A percentile compares a stretch with the other conserved stretches of the same genome.
Evolutionary conservation across 495 filamentous ascomycete species (phyloP).

Genomic region (Xylaria venustula): DNA sequence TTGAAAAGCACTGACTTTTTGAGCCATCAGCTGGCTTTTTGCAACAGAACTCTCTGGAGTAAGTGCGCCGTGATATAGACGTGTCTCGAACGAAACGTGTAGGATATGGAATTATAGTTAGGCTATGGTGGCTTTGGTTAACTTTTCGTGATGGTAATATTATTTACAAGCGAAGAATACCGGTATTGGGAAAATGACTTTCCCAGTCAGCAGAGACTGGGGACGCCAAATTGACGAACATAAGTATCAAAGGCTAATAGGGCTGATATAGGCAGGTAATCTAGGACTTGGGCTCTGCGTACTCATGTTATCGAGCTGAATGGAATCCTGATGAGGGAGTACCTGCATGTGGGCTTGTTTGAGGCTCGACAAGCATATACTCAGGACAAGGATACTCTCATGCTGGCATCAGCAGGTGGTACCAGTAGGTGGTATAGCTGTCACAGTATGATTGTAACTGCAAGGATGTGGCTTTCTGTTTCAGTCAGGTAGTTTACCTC

Average conservation of each 20-base stretch:
- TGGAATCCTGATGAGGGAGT: background rate
- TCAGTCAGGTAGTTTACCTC: background rate
- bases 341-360: constrained; percentile 7
- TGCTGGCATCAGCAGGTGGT: background rate
- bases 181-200: background rate
- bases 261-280: too few species aligned
- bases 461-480: constrained; percentile 1
- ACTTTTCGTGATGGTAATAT: background rate
- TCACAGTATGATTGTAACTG: background rate
- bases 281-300: background rate
- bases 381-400: background rate
- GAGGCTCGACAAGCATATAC: background rate
- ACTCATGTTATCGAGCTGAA: background rate
- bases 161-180: background rate
- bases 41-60: background rate
- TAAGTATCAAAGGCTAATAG: background rate
- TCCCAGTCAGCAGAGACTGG: background rate
- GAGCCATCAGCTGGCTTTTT: constrained; percentile 1
- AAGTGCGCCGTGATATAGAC: too few species aligned
- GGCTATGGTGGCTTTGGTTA: background rate
- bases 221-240: background rate
- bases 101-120: background rate
- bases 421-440: background rate
- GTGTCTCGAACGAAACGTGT: background rate
- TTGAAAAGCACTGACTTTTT: background rate